These are phyloP conservation scores for Cystobasidiaceae sp. DNA, from an alignment of 1,284 basidiomycete species.

Conservation along the genomic window DNA sequence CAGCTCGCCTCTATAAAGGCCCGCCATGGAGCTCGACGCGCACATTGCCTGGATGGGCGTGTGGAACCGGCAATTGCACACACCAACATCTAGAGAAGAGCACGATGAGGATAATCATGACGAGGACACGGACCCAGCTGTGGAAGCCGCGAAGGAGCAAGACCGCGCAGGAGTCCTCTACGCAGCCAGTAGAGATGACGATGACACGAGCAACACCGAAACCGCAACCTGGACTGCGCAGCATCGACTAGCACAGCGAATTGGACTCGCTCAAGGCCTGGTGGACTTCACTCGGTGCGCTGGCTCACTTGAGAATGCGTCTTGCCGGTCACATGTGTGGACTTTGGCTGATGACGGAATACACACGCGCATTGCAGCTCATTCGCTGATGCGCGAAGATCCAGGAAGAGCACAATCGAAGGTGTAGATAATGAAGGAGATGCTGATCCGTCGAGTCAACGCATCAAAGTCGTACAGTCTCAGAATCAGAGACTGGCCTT, in stretches of 20 bases:
- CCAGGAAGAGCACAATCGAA: background rate
- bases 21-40: background rate
- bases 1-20: background rate
- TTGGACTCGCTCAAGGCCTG: constrained; percentile 29
- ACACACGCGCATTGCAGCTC: background rate
- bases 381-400: too few relatives aligned
- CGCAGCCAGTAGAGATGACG: background rate
- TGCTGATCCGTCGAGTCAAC: background rate
- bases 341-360: background rate
- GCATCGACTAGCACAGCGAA: constrained; percentile 1
- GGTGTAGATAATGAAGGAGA: background rate
- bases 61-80: constrained; percentile 18
- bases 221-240: background rate
- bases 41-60: constrained; percentile 13
- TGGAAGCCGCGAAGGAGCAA: constrained; percentile 7
- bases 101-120: background rate
- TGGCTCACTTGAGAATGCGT: background rate
- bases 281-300: constrained; percentile 22
- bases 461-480: constrained; percentile 11
- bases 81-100: background rate
- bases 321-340: background rate
- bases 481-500: constrained; percentile 20
- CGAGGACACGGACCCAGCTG: background rate
- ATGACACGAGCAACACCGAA: background rate
- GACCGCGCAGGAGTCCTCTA: constrained; percentile 15